Base-by-base conservation (phyloP, 2,329 filamentous ascomycete genomes). In the Sclerotiophoma versabilis region DNA sequence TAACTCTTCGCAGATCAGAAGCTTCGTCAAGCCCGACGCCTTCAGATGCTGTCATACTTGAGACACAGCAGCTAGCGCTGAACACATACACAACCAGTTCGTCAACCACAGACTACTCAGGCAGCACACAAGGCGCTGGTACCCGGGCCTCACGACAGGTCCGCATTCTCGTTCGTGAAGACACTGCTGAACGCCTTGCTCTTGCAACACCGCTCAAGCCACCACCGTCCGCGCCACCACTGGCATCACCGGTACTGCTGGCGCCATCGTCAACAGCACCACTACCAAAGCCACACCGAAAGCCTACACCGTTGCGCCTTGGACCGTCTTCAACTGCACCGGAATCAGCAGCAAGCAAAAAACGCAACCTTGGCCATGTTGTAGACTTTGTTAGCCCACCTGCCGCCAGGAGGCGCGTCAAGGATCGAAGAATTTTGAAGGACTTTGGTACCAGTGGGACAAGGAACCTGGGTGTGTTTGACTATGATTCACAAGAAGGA, bases 41-140 rank as follows among this genome's bases (percentile, higher is more conserved):
- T 2, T 52, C 43, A 9, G 62, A 61, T 29, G 60, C 51, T 8
- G 50, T 53, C 0, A 47, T 68, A 5, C 53, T 60, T 25, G 64
- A 69, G 45, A 65, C 65, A 12, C 64, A 60, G 29, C 56, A 63
- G 33, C 26, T 23, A 11, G 37, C 25, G 12, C 25, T 19, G 2
- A 26, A 50, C 25, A 56, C 54, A 6, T 52, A 25, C 49, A 57
- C 47, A 2, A 57, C 59, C 2, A 27, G 45, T 5, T 59, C 57
- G 1, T 47, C 61, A 6, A 27, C 23, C 26, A 54, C 59, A 2
- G 55, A 68, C 33, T 54, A 30, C 37, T 62, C 67, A 2, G 46
- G 55, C 30, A 68, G 63, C 41, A 69, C 62, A 7, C 67, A 71
- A 58, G 59, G 52, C 25, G 57, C 54, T 8, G 65, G 64, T 8